Conservation (phyloP, 1,284 basidiomycete species). For the Golubevia pallescens region DNA sequence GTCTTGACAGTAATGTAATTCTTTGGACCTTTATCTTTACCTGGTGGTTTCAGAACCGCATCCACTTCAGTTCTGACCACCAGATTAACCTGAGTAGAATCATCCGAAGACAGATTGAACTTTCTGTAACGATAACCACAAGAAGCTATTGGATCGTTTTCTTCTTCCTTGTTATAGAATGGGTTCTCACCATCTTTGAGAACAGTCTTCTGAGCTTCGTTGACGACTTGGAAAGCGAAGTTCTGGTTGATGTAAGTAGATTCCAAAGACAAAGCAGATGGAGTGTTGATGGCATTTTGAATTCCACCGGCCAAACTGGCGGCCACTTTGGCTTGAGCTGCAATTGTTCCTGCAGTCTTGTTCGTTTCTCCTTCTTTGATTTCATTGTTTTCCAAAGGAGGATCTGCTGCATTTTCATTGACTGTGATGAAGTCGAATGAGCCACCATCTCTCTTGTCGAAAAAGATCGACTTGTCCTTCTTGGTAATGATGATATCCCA, state of each 20-base stretch:
- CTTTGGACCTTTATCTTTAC: constrained; percentile 15
- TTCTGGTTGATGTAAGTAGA: constrained; percentile 99
- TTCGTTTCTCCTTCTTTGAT: constrained; percentile 69
- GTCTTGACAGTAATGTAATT: constrained; percentile 79
- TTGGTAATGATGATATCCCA: constrained; percentile 98
- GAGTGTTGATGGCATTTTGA: constrained; percentile 84
- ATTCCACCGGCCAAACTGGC: constrained; percentile 20
- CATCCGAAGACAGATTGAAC: constrained; percentile 92
- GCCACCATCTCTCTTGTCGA: constrained; percentile 93
- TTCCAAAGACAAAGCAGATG: constrained; percentile 90
- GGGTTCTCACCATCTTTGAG: constrained; percentile 79
- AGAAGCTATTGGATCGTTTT: constrained; percentile 91
- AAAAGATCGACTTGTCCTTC: constrained; percentile 89
- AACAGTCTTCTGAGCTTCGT: constrained; percentile 70
- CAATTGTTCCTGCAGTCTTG: constrained; percentile 48
- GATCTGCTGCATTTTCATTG: constrained; percentile 97
- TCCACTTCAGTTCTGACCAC: constrained; percentile 97
- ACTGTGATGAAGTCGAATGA: constrained; percentile 96
- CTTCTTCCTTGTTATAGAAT: constrained; percentile 88
- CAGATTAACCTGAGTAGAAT: constrained; percentile 77
- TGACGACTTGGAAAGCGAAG: constrained; percentile 94
- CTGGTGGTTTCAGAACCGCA: constrained; percentile 69
- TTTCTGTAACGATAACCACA: constrained; percentile 96
- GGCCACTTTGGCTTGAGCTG: constrained; percentile 34
- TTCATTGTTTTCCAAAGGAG: constrained; percentile 83